phyloP scores from a whole-genome alignment of 1,284 basidiomycete genomes.

The Trametes versicolor region DNA sequence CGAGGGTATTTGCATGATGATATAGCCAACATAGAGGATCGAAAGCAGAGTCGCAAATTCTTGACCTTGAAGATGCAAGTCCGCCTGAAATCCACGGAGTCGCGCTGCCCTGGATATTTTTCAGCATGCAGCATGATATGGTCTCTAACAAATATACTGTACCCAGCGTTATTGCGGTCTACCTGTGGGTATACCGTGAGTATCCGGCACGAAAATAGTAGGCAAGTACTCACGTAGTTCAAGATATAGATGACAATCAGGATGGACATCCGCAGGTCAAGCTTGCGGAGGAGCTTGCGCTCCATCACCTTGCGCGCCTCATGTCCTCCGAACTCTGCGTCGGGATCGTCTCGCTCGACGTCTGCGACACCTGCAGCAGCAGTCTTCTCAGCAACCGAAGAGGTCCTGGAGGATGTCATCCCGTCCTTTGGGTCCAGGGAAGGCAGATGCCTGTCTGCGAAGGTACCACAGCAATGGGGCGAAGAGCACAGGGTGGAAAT shows the following conservation, averaged over 20 bases:
- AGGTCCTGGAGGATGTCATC: conserved; percentile 28
- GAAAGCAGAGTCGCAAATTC: conserved; percentile 79
- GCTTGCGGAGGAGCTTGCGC: conserved; percentile 62
- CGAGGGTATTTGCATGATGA: conserved; percentile 84
- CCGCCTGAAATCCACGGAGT: conserved; percentile 74
- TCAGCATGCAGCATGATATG: not conserved
- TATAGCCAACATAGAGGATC: conserved; percentile 83
- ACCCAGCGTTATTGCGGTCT: conserved; percentile 76
- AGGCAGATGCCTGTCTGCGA: not conserved
- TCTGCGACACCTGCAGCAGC: conserved; percentile 21
- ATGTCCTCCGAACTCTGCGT: conserved; percentile 53
- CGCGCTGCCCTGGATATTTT: conserved; percentile 63
- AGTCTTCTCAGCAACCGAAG: conserved; percentile 27
- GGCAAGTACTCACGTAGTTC: conserved; percentile 59
- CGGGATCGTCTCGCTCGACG: conserved; percentile 29
- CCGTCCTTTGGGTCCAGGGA: not conserved
- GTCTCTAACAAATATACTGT: conserved; percentile 27
- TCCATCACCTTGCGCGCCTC: conserved; percentile 57
- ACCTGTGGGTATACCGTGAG: conserved; percentile 48
- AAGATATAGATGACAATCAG: conserved; percentile 75
- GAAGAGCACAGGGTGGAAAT: not conserved
- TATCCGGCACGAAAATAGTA: not conserved
- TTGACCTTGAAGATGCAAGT: conserved; percentile 68
- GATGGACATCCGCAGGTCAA: conserved; percentile 72
- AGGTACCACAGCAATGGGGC: conserved; percentile 5